phyloP scores from a whole-genome alignment of 441 rosid species.

The Gossypium davidsonii region DNA sequence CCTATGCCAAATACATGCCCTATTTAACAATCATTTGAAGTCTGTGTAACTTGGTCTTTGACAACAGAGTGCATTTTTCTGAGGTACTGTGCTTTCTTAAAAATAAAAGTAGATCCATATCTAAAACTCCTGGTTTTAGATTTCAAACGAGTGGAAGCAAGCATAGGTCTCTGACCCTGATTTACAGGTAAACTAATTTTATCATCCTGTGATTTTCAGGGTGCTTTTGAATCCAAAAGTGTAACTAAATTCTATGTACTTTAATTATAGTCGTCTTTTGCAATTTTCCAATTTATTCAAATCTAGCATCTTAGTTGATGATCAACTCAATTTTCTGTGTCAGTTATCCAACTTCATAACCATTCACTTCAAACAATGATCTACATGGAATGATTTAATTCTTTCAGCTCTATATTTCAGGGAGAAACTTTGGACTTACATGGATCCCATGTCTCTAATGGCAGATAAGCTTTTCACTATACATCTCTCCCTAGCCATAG shows the following conservation, averaged over 20 bases:
- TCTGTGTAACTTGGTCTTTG: no score
- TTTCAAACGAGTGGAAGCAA: no score
- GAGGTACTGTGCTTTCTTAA: no score
- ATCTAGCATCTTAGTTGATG: not conserved
- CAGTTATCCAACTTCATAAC: not conserved
- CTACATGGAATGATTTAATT: not conserved
- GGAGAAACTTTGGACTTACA: conserved; percentile 33
- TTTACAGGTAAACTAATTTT: no score
- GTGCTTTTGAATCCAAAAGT: no score
- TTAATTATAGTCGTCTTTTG: not conserved
- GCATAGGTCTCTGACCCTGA: no score
- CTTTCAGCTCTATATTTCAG: not conserved
- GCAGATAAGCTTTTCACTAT: conserved; percentile 62
- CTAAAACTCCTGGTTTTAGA: no score
- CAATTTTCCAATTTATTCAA: not conserved
- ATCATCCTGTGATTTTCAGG: no score
- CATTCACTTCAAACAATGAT: not conserved
- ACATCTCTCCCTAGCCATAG: conserved; percentile 72
- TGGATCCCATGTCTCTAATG: conserved; percentile 68
- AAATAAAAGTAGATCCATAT: no score
- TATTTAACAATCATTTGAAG: no score
- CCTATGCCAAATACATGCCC: no score
- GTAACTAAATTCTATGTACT: not conserved
- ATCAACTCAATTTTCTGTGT: not conserved
- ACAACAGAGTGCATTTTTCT: no score